A percentile compares a stretch with the other conserved stretches of the same genome.
phyloP scores from a whole-genome alignment of 441 rosid species.

The Syzygium syzygioides region DNA sequence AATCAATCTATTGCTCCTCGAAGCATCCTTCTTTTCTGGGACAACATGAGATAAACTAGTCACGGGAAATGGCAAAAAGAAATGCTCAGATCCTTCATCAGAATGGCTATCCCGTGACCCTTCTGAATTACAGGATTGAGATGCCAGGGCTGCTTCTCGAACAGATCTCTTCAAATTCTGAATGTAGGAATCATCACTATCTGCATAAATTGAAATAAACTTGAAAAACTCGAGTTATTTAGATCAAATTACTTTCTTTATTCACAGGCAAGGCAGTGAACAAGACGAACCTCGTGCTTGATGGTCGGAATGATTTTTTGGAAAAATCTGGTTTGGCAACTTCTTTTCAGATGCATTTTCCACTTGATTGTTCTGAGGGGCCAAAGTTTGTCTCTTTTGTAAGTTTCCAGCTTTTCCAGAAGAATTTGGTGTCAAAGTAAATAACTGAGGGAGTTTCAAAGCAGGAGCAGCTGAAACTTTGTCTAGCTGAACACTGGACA shows the following conservation, averaged over 20 bases:
- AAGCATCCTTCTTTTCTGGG: conserved; percentile 43
- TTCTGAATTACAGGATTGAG: conserved; percentile 58
- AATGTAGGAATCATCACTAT: conserved; percentile 49
- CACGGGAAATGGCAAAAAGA: conserved; percentile 72
- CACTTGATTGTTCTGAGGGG: conserved; percentile 51
- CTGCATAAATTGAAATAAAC: conserved; percentile 39
- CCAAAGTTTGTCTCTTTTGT: conserved; percentile 63
- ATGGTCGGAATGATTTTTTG: conserved; percentile 45
- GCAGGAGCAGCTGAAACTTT: conserved; percentile 75
- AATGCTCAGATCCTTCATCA: conserved; percentile 84
- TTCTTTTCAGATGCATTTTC: conserved; percentile 61
- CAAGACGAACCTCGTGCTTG: conserved; percentile 57
- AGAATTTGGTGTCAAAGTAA: conserved; percentile 88
- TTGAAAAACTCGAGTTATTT: conserved; percentile 8
- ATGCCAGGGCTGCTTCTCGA: conserved; percentile 77
- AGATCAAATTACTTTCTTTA: background rate
- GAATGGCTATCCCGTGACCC: conserved; percentile 67
- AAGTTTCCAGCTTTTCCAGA: conserved; percentile 74
- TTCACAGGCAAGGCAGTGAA: background rate
- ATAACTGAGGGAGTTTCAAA: conserved; percentile 88
- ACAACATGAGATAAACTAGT: conserved; percentile 50
- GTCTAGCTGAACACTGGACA: conserved; percentile 76
- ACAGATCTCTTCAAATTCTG: conserved; percentile 90
- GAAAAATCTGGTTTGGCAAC: conserved; percentile 46
- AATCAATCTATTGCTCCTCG: conserved; percentile 46